These are phyloP conservation scores for Trichoderma semiorbis DNA, from an alignment of 2,329 filamentous ascomycete genomes.

Conservation along the genomic window DNA sequence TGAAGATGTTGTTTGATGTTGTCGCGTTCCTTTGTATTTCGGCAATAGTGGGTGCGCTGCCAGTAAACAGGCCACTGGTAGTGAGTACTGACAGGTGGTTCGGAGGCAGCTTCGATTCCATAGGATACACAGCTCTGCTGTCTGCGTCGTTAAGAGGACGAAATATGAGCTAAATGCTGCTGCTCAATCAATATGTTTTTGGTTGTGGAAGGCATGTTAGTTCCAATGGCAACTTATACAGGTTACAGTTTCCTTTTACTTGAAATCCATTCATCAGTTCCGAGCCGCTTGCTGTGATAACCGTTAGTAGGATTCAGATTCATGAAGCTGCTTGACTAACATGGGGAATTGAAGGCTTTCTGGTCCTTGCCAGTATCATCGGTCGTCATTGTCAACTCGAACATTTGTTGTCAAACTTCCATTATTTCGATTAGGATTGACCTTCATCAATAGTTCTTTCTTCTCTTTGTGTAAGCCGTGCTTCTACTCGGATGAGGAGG, in stretches of 20 bases:
- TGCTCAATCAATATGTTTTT: not conserved
- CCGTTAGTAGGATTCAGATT: not conserved
- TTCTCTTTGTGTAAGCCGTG: not conserved
- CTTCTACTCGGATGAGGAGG: not conserved
- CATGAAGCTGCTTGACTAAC: not conserved
- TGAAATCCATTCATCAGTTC: not conserved
- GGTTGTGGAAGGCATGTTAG: too few species aligned
- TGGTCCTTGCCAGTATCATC: too few species aligned
- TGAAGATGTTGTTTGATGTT: not conserved
- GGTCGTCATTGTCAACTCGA: too few species aligned
- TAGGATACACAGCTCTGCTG: not conserved
- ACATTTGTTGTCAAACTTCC: too few species aligned
- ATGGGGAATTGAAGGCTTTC: too few species aligned
- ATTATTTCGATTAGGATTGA: too few species aligned
- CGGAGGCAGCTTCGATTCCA: not conserved
- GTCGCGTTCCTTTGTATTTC: not conserved
- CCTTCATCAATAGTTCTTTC: too few species aligned
- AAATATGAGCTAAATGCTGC: not conserved
- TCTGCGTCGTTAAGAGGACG: not conserved
- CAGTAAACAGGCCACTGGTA: not conserved
- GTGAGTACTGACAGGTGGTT: not conserved
- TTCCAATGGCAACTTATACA: not conserved
- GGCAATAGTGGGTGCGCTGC: not conserved
- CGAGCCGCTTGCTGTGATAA: too few species aligned
- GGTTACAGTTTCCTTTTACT: not conserved